Conservation (phyloP, 2,329 filamentous ascomycete species). For the Arthrinium puccinioides region DNA sequence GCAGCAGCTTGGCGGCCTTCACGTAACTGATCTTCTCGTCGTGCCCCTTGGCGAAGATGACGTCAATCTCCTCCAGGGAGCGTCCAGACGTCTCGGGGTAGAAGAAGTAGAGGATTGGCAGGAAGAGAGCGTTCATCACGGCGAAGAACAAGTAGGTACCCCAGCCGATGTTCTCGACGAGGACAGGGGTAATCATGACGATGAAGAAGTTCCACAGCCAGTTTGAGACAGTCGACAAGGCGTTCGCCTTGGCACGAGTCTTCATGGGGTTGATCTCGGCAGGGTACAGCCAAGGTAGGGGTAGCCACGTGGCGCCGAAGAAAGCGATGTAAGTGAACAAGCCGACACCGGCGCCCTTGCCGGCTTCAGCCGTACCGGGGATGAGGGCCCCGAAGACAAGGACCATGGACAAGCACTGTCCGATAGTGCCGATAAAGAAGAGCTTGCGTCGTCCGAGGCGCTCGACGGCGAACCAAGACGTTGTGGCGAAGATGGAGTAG, state of each 20-base stretch:
- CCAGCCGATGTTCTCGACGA: slow-evolving; percentile 51
- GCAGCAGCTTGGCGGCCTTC: slow-evolving; percentile 48
- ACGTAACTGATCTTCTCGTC: slow-evolving; percentile 54
- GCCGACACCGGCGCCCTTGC: slow-evolving; percentile 61
- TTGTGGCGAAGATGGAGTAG: slow-evolving; percentile 53
- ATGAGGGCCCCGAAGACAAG: slow-evolving; percentile 57
- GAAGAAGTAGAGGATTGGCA: slow-evolving; percentile 37
- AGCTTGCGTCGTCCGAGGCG: slow-evolving; percentile 37
- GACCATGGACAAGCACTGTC: slow-evolving; percentile 50
- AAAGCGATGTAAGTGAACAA: slow-evolving; percentile 64
- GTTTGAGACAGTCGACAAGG: slow-evolving; percentile 53
- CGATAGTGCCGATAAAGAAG: slow-evolving; percentile 34
- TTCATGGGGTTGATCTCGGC: slow-evolving; percentile 46
- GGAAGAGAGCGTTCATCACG: slow-evolving; percentile 25
- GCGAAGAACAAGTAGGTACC: slow-evolving; percentile 44
- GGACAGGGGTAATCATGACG: slow-evolving; percentile 57
- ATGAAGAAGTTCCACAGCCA: slow-evolving; percentile 41
- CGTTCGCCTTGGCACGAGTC: slow-evolving; percentile 37
- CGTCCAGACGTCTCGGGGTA: slow-evolving; percentile 45
- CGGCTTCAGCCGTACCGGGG: slow-evolving; percentile 52
- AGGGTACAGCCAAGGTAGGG: slow-evolving; percentile 54
- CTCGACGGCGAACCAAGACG: slow-evolving; percentile 46
- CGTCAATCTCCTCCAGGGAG: slow-evolving; percentile 49
- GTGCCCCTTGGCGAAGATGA: slow-evolving; percentile 52
- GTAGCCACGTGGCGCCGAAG: slow-evolving; percentile 59